Evolutionary conservation across 306 rosid species (phyloP).

Genomic region (Astragalus glycyphyllos): DNA sequence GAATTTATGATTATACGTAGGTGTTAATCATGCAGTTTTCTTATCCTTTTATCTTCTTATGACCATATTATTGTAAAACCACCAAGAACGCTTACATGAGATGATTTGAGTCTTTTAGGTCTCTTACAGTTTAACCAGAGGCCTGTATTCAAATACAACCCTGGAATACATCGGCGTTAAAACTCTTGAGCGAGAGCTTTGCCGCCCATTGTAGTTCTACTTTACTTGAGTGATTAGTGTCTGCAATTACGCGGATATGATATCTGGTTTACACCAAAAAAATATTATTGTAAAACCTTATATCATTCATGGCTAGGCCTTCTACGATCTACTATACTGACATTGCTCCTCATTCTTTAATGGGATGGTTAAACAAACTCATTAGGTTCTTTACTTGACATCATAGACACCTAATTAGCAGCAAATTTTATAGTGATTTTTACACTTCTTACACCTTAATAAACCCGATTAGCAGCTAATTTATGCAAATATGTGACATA

Average conservation of each 20-base stretch:
- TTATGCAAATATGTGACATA: background rate
- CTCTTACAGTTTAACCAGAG: no score
- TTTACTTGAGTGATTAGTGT: no score
- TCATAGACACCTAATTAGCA: constrained; percentile 36
- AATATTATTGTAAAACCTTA: constrained; percentile 10
- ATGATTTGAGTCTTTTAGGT: no score
- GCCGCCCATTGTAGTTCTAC: no score
- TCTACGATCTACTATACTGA: constrained; percentile 20
- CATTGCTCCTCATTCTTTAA: constrained; percentile 35
- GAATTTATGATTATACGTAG: background rate
- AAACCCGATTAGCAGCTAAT: constrained; percentile 24
- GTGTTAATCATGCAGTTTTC: background rate
- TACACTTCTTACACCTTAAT: constrained; percentile 35
- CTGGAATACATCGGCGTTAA: no score
- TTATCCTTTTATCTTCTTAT: constrained; percentile 25
- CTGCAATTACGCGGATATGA: no score
- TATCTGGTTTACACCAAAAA: no score
- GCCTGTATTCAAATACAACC: no score
- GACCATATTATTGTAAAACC: constrained; percentile 14
- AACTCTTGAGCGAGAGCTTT: no score
- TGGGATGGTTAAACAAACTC: constrained; percentile 31
- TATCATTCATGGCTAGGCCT: background rate
- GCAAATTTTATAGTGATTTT: constrained; percentile 32
- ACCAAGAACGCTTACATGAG: no score
- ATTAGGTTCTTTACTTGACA: constrained; percentile 45